phyloP scores from a whole-genome alignment of 78 protist genomes.

The Cyanophora paradoxa region DNA sequence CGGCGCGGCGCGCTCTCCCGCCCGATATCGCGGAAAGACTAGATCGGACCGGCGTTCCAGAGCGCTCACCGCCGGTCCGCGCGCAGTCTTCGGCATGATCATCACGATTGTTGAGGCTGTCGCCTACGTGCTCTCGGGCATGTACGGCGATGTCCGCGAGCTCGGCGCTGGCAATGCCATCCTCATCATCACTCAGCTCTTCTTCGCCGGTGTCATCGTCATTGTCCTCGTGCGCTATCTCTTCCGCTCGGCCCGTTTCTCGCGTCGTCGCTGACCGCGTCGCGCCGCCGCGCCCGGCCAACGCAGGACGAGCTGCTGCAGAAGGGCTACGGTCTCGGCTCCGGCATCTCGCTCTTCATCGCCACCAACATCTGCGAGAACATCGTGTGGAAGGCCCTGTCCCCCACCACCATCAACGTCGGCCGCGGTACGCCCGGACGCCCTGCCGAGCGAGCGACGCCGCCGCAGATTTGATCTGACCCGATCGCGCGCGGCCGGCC shows the following conservation, averaged over 20 bases:
- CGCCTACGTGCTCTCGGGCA: slow-evolving; percentile 93
- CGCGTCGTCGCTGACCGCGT: slow-evolving; percentile 3
- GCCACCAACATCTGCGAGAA: slow-evolving; percentile 99
- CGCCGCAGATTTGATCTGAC: too few relatives aligned
- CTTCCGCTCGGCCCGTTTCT: not conserved
- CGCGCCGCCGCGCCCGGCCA: not conserved
- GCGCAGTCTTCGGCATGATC: slow-evolving; percentile 83
- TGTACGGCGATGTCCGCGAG: slow-evolving; percentile 92
- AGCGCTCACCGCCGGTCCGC: slow-evolving; percentile 23
- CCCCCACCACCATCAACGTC: slow-evolving; percentile 94
- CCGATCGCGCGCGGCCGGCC: too few relatives aligned
- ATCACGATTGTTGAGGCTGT: slow-evolving; percentile 92
- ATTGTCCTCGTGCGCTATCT: slow-evolving; percentile 68
- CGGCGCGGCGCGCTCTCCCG: too few relatives aligned
- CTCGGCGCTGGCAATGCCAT: slow-evolving; percentile 84
- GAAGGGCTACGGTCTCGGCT: slow-evolving; percentile 99
- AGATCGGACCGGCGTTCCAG: too few relatives aligned
- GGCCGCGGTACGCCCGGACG: too few relatives aligned
- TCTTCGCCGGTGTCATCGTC: slow-evolving; percentile 94
- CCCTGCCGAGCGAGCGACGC: too few relatives aligned
- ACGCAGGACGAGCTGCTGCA: slow-evolving; percentile 96
- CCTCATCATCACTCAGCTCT: slow-evolving; percentile 93
- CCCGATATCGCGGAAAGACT: too few relatives aligned
- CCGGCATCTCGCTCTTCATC: slow-evolving; percentile 98
- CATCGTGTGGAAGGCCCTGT: slow-evolving; percentile 97